Evolutionary conservation across 345 rosid species (phyloP).

Genomic region (Erucastrum elatum): DNA sequence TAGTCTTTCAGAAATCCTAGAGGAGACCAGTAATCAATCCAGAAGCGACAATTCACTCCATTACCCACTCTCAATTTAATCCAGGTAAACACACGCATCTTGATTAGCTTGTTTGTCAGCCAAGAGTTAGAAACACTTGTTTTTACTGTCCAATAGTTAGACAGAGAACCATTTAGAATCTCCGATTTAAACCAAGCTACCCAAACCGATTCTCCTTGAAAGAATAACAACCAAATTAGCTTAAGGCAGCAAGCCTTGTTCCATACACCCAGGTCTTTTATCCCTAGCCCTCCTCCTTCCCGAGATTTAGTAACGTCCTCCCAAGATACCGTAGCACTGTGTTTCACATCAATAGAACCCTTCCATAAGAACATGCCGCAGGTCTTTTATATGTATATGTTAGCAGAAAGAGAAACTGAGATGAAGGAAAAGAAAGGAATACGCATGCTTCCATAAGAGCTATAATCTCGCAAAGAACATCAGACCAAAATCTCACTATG

Average conservation of each 20-base stretch:
- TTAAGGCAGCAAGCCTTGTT: neutral
- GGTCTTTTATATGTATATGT: too few relatives aligned
- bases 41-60: neutral
- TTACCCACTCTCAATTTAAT: neutral
- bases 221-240: neutral
- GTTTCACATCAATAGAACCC: neutral
- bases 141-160: neutral
- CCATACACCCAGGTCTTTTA: neutral
- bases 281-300: neutral
- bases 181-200: neutral
- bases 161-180: neutral
- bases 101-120: neutral
- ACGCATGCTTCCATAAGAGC: neutral
- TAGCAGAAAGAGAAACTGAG: too few relatives aligned
- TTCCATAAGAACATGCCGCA: neutral
- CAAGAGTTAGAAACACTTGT: neutral
- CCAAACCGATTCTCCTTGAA: neutral
- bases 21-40: neutral
- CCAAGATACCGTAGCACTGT: neutral
- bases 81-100: neutral
- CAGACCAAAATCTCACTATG: neutral
- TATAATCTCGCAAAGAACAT: neutral
- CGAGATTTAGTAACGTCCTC: too few relatives aligned
- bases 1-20: neutral
- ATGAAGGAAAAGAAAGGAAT: neutral